These are phyloP conservation scores for Colletotrichum cuscutae DNA, from an alignment of 2,329 filamentous ascomycete species.

Conservation along the genomic window DNA sequence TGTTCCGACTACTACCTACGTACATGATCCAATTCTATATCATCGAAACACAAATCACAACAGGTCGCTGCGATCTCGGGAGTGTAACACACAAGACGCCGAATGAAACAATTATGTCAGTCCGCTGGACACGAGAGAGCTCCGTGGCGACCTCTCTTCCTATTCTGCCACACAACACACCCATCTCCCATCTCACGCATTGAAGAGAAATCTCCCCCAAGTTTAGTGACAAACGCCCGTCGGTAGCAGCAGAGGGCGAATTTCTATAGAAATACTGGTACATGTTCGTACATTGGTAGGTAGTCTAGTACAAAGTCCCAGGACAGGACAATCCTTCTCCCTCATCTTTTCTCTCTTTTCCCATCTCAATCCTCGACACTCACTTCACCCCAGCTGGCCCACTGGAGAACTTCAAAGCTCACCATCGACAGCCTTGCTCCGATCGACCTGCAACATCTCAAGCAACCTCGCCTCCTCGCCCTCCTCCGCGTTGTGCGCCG, in stretches of 20 bases:
- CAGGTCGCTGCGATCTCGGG: too few species aligned
- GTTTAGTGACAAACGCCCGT: background rate
- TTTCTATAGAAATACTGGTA: conserved; percentile 8
- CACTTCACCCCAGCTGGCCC: too few species aligned
- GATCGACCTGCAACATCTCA: conserved; percentile 37
- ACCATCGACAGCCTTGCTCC: conserved; percentile 5
- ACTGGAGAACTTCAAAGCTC: background rate
- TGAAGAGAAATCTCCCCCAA: too few species aligned
- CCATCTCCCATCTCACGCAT: too few species aligned
- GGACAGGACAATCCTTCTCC: background rate
- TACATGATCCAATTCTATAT: too few species aligned
- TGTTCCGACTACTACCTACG: too few species aligned
- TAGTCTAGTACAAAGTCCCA: conserved; percentile 7
- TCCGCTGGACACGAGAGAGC: too few species aligned
- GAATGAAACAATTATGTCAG: too few species aligned
- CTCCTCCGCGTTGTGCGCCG: conserved; percentile 34
- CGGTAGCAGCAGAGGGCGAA: background rate
- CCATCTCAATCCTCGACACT: background rate
- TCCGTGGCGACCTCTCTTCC: too few species aligned
- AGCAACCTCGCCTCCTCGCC: conserved; percentile 49
- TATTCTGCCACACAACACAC: too few species aligned
- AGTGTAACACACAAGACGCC: too few species aligned
- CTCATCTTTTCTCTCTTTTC: background rate
- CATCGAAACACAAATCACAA: too few species aligned
- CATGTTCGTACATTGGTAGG: conserved; percentile 11